Conservation (phyloP, 768 basidiomycete species). For the Boletus reticulatus region DNA sequence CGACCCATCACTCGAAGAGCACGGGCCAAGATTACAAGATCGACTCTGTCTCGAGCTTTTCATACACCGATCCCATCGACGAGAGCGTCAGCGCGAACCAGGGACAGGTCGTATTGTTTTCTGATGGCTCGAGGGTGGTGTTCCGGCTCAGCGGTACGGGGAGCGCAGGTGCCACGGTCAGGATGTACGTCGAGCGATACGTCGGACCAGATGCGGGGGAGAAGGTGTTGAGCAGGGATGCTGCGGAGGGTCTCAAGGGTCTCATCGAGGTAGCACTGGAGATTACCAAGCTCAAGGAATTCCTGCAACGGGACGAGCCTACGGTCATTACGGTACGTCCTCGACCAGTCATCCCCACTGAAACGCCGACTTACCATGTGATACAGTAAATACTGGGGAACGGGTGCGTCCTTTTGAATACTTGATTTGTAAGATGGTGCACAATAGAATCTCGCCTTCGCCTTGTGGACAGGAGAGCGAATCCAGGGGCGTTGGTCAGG, state of each 20-base stretch:
- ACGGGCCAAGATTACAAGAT: constrained; percentile 75
- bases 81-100: constrained; percentile 91
- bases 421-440: constrained; percentile 16
- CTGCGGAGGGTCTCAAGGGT: constrained; percentile 89
- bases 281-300: constrained; percentile 81
- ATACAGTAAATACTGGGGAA: constrained; percentile 13
- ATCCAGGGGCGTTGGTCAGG: not conserved
- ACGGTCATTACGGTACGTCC: constrained; percentile 90
- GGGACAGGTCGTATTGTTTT: constrained; percentile 89
- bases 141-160: constrained; percentile 97
- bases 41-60: constrained; percentile 78
- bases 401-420: not conserved
- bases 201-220: constrained; percentile 67
- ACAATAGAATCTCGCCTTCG: constrained; percentile 12
- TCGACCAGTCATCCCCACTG: not conserved
- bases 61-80: constrained; percentile 99
- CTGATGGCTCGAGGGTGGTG: constrained; percentile 90
- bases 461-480: not conserved
- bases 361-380: constrained; percentile 1
- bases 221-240: constrained; percentile 66
- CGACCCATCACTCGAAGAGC: constrained; percentile 62
- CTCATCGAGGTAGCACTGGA: constrained; percentile 93
- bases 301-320: constrained; percentile 84
- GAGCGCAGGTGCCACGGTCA: constrained; percentile 92
- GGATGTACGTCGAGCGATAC: constrained; percentile 95